Evolutionary conservation across 495 filamentous ascomycete genomes (phyloP), one percentile per base, ranked within the genome.

Genomic region (Podospora anserina): DNA sequence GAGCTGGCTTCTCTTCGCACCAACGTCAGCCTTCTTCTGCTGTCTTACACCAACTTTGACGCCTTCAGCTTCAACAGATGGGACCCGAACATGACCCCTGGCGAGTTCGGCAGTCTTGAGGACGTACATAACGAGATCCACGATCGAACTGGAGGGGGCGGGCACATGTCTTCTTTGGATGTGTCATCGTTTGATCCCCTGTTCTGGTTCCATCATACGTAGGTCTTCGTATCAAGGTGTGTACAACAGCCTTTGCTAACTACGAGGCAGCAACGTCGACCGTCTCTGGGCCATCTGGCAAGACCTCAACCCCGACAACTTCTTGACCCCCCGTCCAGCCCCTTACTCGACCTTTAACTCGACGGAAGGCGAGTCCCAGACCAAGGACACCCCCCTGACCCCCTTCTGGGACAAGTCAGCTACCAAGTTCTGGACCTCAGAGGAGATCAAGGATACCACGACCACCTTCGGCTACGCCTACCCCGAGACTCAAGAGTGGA

Each of bases 241-340:
- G 9, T 4, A 0, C 15, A 16, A 2, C n/a, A 2, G 0, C 13
- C 19, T 2, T 19, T 13, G 3, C n/a, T 19, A 13, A n/a, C 58
- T 39, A 65, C 55, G 13, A 0, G 1, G 6, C 26, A 76, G 72
- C 60, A 77, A 78, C 66, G 82, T 92, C 27, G 91, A 93, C 75
- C 82, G 91, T 5, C 74, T 87, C 65, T 88, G 88, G 72, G 84
- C 90, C 3, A 85, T 92, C 68, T 93, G 90, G 89, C 89, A 93
- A 77, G 83, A 82, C 3, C 75, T 91, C 39, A 83, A 92, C 73
- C 89, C 88, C 3, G 72, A 83, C 23, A 81, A 80, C 69, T 87
- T 80, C 66, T 83, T 91, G 23, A 74, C 79, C 11, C 81, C 88
- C 18, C 73, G 81, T 18, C 64, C 77, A 2, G 82, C 84, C 20